Evolutionary conservation across 768 basidiomycete species (phyloP), one percentile per base, ranked within the genome.

Genomic region (Suillus lakei): DNA sequence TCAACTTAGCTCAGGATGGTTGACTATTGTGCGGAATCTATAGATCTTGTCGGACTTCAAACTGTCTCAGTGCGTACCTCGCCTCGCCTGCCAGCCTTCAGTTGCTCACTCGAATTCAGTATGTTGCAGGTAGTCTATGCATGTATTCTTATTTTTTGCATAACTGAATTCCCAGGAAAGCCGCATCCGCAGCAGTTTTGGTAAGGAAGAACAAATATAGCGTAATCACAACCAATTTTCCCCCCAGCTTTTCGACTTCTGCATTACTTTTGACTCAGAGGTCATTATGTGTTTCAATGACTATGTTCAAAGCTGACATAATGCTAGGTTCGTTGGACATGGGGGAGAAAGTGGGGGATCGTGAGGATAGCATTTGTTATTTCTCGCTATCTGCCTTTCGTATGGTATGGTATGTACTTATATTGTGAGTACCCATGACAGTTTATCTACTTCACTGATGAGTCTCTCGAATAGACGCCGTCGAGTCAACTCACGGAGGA

Each of bases 301-400:
- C 23, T 7, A 9, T 36, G 9, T 41, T 7, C 2, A 23, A n/a
- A 36, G 7, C 7, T 60, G 9, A 41, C 18, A 8, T 5, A n/a
- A n/a, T 3, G 18, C 21, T 26, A 72, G 72, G 65, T 67, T 12
- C 60, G 64, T 38, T 71, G 66, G 69, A 12, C 73, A 41, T 64
- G n/a, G n/a, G n/a, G n/a, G n/a, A n/a, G n/a, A n/a, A n/a, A n/a
- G n/a, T n/a, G n/a, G n/a, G n/a, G n/a, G n/a, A 54, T 60, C 4
- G 53, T 55, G 61, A 61, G 72, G 62, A 60, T 73, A 4, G 66
- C 67, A 21, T 72, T 73, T 61, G 15, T 60, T 28, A n/a, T 53
- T n/a, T 67, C 46, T 34, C 72, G 72, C 23, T 73, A 73, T 65
- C 51, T 73, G 3, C 72, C 72, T 12, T 69, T 73, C 5, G 46